A percentile compares a stretch with the other conserved stretches of the same genome.
Evolutionary conservation across 257 asterid genomes (phyloP).

Genomic region (Solanum chiquidenum): DNA sequence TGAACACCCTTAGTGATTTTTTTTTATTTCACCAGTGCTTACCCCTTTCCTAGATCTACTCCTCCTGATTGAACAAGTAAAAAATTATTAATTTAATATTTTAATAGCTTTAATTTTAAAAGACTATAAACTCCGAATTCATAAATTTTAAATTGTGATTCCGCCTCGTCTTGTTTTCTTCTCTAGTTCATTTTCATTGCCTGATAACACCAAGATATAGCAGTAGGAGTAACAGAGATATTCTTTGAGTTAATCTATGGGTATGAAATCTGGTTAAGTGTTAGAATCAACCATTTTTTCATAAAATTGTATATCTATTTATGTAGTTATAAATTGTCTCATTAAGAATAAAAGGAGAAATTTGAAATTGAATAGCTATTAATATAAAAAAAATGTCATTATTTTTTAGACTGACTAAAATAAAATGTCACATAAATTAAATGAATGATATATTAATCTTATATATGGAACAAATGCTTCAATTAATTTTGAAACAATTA

Average conservation of each 20-base stretch:
- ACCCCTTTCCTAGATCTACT: neutral
- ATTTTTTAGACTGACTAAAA: neutral
- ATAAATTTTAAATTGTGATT: neutral
- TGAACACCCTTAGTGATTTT: rapidly evolving
- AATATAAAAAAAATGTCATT: neutral
- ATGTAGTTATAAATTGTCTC: neutral
- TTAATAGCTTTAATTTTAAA: neutral
- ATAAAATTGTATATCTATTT: no score
- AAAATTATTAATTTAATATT: neutral
- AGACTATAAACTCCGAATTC: rapidly evolving
- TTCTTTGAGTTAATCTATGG: neutral
- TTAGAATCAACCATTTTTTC: neutral
- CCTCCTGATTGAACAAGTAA: neutral
- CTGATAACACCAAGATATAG: neutral
- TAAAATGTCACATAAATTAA: neutral
- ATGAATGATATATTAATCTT: neutral
- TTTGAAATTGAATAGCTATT: neutral
- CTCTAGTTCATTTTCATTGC: neutral
- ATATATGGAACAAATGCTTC: neutral
- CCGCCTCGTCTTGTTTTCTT: rapidly evolving
- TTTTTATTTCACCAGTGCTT: no score
- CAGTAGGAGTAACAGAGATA: neutral
- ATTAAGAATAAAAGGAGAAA: neutral
- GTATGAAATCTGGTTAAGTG: neutral
- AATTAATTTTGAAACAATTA: neutral